Evolutionary conservation across 805 yeast genomes (phyloP).

Genomic region (Saccharomycopsis olivae): DNA sequence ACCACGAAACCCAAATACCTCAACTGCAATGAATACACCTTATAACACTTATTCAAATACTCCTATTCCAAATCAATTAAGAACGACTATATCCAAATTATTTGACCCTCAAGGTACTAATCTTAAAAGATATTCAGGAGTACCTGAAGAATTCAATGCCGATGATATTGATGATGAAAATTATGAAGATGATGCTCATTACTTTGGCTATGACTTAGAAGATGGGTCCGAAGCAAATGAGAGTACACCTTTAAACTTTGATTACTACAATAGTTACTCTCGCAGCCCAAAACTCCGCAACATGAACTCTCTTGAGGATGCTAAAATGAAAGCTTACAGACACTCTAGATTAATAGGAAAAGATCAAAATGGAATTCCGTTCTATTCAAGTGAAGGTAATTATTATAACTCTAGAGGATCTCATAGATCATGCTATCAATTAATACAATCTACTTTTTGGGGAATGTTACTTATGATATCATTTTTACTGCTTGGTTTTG

Average conservation of each 20-base stretch:
- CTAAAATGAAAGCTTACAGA: constrained; percentile 11
- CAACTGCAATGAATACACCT: not conserved
- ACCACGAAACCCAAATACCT: not conserved
- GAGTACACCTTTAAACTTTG: constrained; percentile 15
- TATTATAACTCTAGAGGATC: constrained; percentile 1
- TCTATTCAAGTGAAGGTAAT: constrained; percentile 4
- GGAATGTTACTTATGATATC: constrained; percentile 30
- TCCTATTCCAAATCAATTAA: constrained; percentile 26
- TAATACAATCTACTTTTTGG: constrained; percentile 25
- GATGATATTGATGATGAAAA: constrained; percentile 36
- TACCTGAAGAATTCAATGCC: constrained; percentile 46
- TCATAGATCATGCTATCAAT: constrained; percentile 3
- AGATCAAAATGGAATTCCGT: constrained; percentile 1
- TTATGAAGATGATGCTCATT: constrained; percentile 25
- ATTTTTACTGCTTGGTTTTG: constrained; percentile 62
- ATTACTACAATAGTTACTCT: constrained; percentile 9
- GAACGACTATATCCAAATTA: constrained; percentile 63
- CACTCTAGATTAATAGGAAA: constrained; percentile 4
- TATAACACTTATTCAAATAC: constrained; percentile 3
- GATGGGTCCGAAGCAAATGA: constrained; percentile 16
- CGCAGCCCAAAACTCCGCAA: constrained; percentile 8
- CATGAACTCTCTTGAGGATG: constrained; percentile 12
- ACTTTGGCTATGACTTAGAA: constrained; percentile 21
- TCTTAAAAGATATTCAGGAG: constrained; percentile 62
- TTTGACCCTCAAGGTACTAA: constrained; percentile 67